Conservation (phyloP, 176 grass and related monocot genomes). For the Oryza longistaminata region DNA sequence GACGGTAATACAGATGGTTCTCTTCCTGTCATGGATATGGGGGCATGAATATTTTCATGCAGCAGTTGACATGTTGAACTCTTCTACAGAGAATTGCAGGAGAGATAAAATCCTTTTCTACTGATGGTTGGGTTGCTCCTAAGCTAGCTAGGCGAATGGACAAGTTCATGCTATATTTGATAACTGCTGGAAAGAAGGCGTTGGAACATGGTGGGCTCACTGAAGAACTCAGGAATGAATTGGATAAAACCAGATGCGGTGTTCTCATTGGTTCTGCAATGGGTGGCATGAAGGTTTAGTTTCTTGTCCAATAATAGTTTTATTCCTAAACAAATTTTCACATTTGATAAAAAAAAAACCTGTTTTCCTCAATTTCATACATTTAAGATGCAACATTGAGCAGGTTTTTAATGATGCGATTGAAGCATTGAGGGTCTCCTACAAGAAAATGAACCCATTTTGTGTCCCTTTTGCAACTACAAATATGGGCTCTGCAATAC, state of each 20-base stretch:
- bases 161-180: slow-evolving; percentile 98
- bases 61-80: slow-evolving; percentile 28
- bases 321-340: slow-evolving; percentile 7
- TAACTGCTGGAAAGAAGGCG: slow-evolving; percentile 97
- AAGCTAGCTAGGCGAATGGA: slow-evolving; percentile 95
- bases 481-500: slow-evolving; percentile 99
- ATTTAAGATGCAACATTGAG: slow-evolving; percentile 30
- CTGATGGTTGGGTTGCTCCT: slow-evolving; percentile 84
- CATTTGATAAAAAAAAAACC: slow-evolving; percentile 20
- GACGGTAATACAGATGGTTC: slow-evolving; percentile 58
- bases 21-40: slow-evolving; percentile 10
- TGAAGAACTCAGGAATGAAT: slow-evolving; percentile 70
- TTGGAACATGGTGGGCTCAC: slow-evolving; percentile 87
- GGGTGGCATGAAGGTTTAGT: slow-evolving; percentile 92
- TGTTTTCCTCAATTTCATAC: slow-evolving; percentile 30
- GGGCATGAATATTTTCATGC: not conserved
- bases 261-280: slow-evolving; percentile 97
- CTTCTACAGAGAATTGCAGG: slow-evolving; percentile 91
- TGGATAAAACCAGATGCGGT: slow-evolving; percentile 95
- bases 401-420: slow-evolving; percentile 98
- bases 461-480: slow-evolving; percentile 99
- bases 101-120: slow-evolving; percentile 93
- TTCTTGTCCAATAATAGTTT: not conserved
- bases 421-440: slow-evolving; percentile 95
- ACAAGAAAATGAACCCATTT: slow-evolving; percentile 99